Conservation (phyloP, 805 yeast genomes). For the Clavispora fructus region DNA sequence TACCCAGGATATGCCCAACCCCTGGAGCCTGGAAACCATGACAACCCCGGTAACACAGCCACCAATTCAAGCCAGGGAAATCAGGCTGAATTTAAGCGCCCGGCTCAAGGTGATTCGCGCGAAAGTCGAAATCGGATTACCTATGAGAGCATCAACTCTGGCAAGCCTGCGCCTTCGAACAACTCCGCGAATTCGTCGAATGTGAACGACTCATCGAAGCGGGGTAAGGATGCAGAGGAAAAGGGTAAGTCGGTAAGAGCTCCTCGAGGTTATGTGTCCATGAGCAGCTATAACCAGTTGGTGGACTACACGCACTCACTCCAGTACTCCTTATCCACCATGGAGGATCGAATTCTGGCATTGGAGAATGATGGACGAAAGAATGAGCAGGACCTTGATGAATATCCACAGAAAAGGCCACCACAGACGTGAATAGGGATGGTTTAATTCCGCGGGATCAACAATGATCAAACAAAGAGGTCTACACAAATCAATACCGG, state of each 20-base stretch:
- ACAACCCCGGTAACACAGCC: too few relatives aligned
- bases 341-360: constrained; percentile 8
- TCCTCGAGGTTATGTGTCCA: constrained; percentile 15
- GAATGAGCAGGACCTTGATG: neutral
- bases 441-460: too few relatives aligned
- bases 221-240: neutral
- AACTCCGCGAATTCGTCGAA: too few relatives aligned
- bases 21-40: too few relatives aligned
- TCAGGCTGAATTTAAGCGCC: too few relatives aligned
- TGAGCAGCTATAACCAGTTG: constrained; percentile 29
- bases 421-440: too few relatives aligned
- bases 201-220: too few relatives aligned
- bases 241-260: neutral
- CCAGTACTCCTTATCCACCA: constrained; percentile 19
- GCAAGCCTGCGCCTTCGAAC: neutral
- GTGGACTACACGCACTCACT: constrained; percentile 28
- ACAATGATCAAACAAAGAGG: neutral
- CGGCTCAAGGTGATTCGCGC: too few relatives aligned
- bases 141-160: neutral
- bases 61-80: too few relatives aligned
- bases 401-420: neutral
- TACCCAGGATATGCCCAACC: neutral
- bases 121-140: neutral
- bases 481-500: neutral
- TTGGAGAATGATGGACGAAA: neutral